Percentiles rank a stretch among this genome's conserved stretches.
Conservation (phyloP, 2,329 filamentous ascomycete genomes). For the Aquanectria penicillioides region DNA sequence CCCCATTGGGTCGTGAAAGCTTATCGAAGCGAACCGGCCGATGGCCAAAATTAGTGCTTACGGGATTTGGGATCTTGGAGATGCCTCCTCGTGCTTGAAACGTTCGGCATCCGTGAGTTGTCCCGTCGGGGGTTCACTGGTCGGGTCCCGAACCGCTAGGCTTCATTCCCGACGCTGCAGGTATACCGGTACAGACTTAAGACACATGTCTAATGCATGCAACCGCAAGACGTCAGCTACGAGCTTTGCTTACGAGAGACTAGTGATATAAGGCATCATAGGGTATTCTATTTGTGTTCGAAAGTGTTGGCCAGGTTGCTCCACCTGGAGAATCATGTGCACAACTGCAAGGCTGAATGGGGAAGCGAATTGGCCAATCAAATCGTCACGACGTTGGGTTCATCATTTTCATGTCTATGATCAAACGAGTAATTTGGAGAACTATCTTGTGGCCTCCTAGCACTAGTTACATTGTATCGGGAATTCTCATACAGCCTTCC, state of each 20-base stretch:
- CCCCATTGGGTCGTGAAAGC: not conserved
- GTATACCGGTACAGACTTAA: not conserved
- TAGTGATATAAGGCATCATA: too few relatives aligned
- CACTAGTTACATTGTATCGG: conserved; percentile 49
- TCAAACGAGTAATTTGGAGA: conserved; percentile 46
- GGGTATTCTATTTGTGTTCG: too few relatives aligned
- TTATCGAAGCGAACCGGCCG: too few relatives aligned
- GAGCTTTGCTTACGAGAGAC: not conserved
- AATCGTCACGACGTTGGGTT: conserved; percentile 14
- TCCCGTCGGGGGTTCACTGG: not conserved
- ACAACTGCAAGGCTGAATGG: not conserved
- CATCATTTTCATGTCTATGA: conserved; percentile 45
- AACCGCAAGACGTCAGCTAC: not conserved
- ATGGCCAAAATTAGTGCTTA: too few relatives aligned
- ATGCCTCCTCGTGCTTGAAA: too few relatives aligned
- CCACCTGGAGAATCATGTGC: too few relatives aligned
- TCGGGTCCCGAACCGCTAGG: conserved; percentile 1
- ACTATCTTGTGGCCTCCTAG: conserved; percentile 46
- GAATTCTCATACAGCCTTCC: conserved; percentile 50
- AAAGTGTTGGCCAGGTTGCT: too few relatives aligned
- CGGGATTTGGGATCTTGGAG: too few relatives aligned
- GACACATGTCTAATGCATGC: not conserved
- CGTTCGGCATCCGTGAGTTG: not conserved
- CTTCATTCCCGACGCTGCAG: not conserved
- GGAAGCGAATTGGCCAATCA: not conserved